phyloP scores from a whole-genome alignment of 257 asterid genomes.

The Solanum ossicruentum region DNA sequence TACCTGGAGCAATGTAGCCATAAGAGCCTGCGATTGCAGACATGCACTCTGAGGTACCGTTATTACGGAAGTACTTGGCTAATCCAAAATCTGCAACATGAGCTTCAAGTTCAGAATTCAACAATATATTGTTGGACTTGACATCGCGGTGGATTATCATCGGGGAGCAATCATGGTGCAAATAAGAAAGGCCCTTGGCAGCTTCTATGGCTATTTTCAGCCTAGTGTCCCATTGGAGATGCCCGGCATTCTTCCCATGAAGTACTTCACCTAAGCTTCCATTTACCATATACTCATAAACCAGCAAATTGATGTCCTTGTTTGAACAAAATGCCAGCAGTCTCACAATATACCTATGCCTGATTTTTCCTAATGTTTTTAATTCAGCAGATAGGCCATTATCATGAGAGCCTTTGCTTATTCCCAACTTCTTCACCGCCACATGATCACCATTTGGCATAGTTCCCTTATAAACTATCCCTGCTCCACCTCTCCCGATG shows the following conservation, averaged over 20 bases:
- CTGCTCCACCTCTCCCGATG: slow-evolving; percentile 43
- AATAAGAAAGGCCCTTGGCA: slow-evolving; percentile 24
- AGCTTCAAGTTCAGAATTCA: slow-evolving; percentile 24
- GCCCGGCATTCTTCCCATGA: slow-evolving; percentile 21
- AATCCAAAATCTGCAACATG: slow-evolving; percentile 29
- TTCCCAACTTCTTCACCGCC: slow-evolving; percentile 26
- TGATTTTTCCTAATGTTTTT: slow-evolving; percentile 21
- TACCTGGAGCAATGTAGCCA: slow-evolving; percentile 44
- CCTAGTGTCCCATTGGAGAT: slow-evolving; percentile 24
- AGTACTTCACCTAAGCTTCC: slow-evolving; percentile 31
- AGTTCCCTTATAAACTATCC: slow-evolving; percentile 25
- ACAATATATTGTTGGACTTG: slow-evolving; percentile 27
- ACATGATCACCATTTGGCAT: slow-evolving; percentile 23
- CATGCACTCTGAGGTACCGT: slow-evolving; percentile 30
- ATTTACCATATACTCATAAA: slow-evolving; percentile 29
- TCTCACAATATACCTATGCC: slow-evolving; percentile 29
- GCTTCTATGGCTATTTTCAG: slow-evolving; percentile 26
- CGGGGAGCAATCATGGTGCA: slow-evolving; percentile 35
- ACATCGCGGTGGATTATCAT: slow-evolving; percentile 26
- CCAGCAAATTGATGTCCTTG: slow-evolving; percentile 27
- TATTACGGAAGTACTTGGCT: slow-evolving; percentile 20
- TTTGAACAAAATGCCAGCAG: slow-evolving; percentile 23
- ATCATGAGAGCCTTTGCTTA: slow-evolving; percentile 24
- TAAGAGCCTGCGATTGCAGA: slow-evolving; percentile 36
- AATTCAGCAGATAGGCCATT: slow-evolving; percentile 28